Evolutionary conservation across 2,329 filamentous ascomycete genomes (phyloP), one percentile per base, ranked within the genome.

Genomic region (Zasmidium angulare): DNA sequence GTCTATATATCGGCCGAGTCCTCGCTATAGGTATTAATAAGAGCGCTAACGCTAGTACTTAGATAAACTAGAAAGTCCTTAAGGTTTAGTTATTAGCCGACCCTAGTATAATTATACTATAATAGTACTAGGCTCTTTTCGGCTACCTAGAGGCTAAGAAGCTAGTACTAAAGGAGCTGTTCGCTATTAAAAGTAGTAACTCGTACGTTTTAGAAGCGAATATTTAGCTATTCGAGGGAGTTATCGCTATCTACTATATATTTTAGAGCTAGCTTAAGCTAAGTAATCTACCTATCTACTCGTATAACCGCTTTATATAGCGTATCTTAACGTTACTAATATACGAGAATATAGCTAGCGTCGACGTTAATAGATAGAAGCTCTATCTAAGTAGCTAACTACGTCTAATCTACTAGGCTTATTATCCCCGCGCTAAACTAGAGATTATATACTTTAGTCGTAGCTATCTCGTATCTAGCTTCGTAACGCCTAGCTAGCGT

Each of bases 381-480:
- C n/a, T 12, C 29, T 36, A 36, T 14, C 29, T 36, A 36, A 7
- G 17, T 2, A n/a, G 29, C 12, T 6, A 6, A 19, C n/a, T 52
- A 2, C 23, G 17, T 12, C 49, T 52, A 52, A 24, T 52, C 10
- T 52, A 52, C 22, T 29, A 52, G 23, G 23, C 23, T 21, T 52
- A 52, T 36, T 17, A 9, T 29, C 26, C 31, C 49, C 49, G 49
- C n/a, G n/a, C 22, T n/a, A n/a, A 52, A 24, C 49, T 52, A 11
- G n/a, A 52, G 23, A 52, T 52, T 20, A 22, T 52, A 52, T n/a
- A 52, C 11, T 52, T 52, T 31, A 31, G 49, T 26, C 49, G 49
- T 7, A 3, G 12, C 3, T 17, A 17, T 24, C 49, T 52, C 2
- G 11, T 29, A 11, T 29, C 22, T 6, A n/a, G 10, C n/a, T 52